Base-by-base conservation (phyloP, 192 early-diverging fungal genomes). In the Rhizophlyctis rosea region DNA sequence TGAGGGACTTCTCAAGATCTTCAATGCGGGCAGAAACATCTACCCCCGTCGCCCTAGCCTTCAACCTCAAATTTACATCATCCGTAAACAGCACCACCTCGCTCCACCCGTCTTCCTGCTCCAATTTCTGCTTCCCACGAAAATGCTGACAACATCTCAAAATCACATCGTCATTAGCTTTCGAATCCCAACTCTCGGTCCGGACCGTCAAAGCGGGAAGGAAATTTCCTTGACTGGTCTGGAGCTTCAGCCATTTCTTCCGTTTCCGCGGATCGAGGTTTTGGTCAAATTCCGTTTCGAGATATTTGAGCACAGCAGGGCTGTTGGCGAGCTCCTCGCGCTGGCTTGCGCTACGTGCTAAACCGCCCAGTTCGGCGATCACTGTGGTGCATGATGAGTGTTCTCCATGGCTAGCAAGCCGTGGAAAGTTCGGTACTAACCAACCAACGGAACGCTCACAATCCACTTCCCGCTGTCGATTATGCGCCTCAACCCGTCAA, bases 61-160 rank as follows among this genome's bases (percentile, higher is more conserved):
- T 78, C 39, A 78, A 50, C 51, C 67, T 48, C 72, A 78, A 59
- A 54, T 78, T 78, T 11, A 74, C 72, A 52, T 78, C 76, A 14
- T 64, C 72, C 39, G 72, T 72, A n/a, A 78, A 66, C 32, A 78
- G 58, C 5, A 78, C 63, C 3, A 67, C 68, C 28, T 44, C 47
- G 27, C 58, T 47, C 24, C 21, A 25, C 28, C 44, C 62, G 29
- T 35, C 55, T 57, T 34, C n/a, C 24, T 27, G 2, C 30, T 4
- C 27, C 5, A 2, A 27, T 44, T 18, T 7, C 47, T 48, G 29
- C 4, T 65, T 21, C 54, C 54, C 50, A 18, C 56, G 32, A 31
- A 49, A 68, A 28, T 61, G 52, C 55, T 39, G 48, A 47, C 67
- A 68, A 53, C 65, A 68, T n/a, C 56, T 25, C 52, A 77, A 18